Evolutionary conservation across 192 early-diverging fungal species (phyloP), one percentile per base, ranked within the genome.

Genomic region (Coemansia sp.): DNA sequence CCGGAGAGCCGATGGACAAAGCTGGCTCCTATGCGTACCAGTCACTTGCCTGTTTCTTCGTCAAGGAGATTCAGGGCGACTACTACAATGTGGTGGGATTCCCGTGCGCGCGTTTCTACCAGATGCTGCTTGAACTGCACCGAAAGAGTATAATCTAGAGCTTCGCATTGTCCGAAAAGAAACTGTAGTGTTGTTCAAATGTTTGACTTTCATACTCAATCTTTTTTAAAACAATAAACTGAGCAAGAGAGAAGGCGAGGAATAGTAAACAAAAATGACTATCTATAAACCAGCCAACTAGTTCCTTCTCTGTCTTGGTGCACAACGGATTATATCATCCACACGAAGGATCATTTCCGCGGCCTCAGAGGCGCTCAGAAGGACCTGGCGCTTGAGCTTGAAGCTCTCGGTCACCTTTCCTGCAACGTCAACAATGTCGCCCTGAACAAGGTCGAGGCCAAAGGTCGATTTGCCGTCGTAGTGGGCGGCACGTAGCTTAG

Each of bases 291-390:
- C 5, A 5, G 38, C 38, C 38, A 40, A 9, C 42, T 71, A 74
- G 62, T 64, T 64, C 35, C 77, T 65, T 61, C 83, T 81, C 66
- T 84, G 83, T 45, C 83, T 72, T 8, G 92, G 91, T 50, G 91
- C 91, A 67, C 92, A 93, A 65, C 95, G 91, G 78, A 99, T 93
- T 66, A 99, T 99, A 77, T 99, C 92, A 74, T 99, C 95, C 11
- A 99, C 95, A 58, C 97, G 88, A 60, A 99, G 83, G 75, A 99
- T 97, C 91, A 95, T 92, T 76, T 97, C 95, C 11, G 94, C 92
- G 1, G 95, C 97, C 81, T 99, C 97, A 9, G 92, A 87, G 13
- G 97, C 95, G 73, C 89, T 91, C 62, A 96, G 81, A 35, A 99
- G 83, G 29, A 97, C 95, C 78, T 92, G 90, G 54, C 89, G 87